phyloP scores from a whole-genome alignment of 345 rosid species.

The Melastoma malabathricum region DNA sequence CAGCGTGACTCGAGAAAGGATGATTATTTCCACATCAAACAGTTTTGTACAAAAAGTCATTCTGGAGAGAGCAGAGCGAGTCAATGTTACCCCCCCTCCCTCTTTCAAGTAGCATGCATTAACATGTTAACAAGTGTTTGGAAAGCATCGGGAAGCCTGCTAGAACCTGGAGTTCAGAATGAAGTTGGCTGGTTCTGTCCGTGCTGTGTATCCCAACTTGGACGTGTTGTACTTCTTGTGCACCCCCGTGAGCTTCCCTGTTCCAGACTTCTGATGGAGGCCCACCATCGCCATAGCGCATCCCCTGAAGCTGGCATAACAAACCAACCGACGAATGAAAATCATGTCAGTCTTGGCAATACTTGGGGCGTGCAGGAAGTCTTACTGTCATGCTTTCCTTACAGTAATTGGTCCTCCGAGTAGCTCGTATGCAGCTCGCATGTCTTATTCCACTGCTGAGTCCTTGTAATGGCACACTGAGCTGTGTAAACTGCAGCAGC shows the following conservation, averaged over 20 bases:
- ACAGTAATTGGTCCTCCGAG: slow-evolving; percentile 45
- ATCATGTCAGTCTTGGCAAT: not conserved
- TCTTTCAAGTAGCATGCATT: too few relatives aligned
- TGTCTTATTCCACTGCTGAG: slow-evolving; percentile 42
- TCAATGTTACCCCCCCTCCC: too few relatives aligned
- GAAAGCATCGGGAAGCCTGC: not conserved
- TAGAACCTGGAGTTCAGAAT: slow-evolving; percentile 21
- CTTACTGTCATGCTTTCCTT: slow-evolving; percentile 2
- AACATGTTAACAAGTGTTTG: too few relatives aligned
- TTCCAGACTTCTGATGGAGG: slow-evolving; percentile 66
- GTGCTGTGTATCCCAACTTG: slow-evolving; percentile 70
- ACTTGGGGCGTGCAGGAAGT: not conserved
- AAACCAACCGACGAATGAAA: not conserved
- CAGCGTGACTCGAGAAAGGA: too few relatives aligned
- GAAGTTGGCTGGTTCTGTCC: slow-evolving; percentile 46
- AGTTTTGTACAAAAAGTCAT: too few relatives aligned
- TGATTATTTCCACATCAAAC: too few relatives aligned
- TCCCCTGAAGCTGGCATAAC: slow-evolving; percentile 31
- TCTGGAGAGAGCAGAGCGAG: too few relatives aligned
- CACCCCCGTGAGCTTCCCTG: slow-evolving; percentile 74
- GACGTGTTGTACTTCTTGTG: slow-evolving; percentile 70
- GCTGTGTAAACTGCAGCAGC: slow-evolving; percentile 61
- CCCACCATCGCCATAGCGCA: slow-evolving; percentile 69
- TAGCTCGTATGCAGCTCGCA: slow-evolving; percentile 38
- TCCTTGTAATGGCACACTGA: slow-evolving; percentile 29